These are phyloP conservation scores for Spinellus fusiger DNA, from an alignment of 192 early-diverging fungal genomes.

Conservation along the genomic window DNA sequence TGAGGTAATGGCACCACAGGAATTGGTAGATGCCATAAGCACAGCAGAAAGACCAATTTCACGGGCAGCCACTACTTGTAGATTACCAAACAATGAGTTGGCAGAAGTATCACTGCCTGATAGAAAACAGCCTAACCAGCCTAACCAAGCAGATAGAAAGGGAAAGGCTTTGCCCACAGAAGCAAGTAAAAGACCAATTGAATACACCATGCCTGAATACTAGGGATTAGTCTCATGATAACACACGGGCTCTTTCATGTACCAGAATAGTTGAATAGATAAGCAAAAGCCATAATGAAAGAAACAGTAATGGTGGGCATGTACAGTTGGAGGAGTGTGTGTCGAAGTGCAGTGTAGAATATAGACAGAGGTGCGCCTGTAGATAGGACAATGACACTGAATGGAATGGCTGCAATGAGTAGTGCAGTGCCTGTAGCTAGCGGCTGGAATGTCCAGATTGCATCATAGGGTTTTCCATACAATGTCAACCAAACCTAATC, in stretches of 20 bases:
- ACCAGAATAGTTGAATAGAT: constrained; percentile 30
- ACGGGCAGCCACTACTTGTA: constrained; percentile 36
- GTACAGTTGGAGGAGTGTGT: constrained; percentile 17
- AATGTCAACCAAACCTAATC: constrained; percentile 28
- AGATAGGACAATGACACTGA: constrained; percentile 14
- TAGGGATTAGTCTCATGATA: no score
- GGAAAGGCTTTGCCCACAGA: constrained; percentile 34
- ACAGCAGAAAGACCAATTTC: constrained; percentile 28
- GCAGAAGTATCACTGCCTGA: constrained; percentile 34
- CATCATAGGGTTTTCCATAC: constrained; percentile 28
- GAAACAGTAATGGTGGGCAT: constrained; percentile 29
- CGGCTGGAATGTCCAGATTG: constrained; percentile 33
- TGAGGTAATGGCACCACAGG: constrained; percentile 23
- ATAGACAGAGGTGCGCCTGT: constrained; percentile 16
- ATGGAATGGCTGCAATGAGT: constrained; percentile 15
- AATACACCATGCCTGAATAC: constrained; percentile 23
- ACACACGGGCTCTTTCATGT: no score
- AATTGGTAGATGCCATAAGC: constrained; percentile 36
- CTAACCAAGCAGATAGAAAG: constrained; percentile 33
- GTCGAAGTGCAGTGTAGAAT: constrained; percentile 10
- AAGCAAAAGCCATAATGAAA: constrained; percentile 34
- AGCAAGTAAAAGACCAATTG: constrained; percentile 28
- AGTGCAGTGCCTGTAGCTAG: constrained; percentile 35
- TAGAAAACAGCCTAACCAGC: constrained; percentile 36
- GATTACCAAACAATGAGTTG: constrained; percentile 35